Evolutionary conservation across 345 rosid species (phyloP).

Genomic region (Gossypium longicalyx): DNA sequence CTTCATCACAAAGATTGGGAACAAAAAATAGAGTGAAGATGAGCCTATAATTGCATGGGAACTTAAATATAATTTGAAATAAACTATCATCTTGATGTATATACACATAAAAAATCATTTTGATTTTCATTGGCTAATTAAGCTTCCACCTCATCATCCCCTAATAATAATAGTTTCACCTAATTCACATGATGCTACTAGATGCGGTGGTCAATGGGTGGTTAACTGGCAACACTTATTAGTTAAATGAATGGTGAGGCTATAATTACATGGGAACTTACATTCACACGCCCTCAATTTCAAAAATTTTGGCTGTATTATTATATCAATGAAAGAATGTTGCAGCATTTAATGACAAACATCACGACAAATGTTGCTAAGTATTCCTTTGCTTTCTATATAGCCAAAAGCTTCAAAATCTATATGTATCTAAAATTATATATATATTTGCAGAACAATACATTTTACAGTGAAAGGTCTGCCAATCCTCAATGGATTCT

Average conservation of each 20-base stretch:
- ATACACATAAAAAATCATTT: neutral
- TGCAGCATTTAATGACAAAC: conserved; percentile 52
- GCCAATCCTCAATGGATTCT: conserved; percentile 33
- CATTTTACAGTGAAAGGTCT: conserved; percentile 23
- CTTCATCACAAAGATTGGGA: too few species aligned
- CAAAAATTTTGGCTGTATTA: neutral
- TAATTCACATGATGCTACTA: neutral
- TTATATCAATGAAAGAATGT: conserved; percentile 40
- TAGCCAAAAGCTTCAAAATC: conserved; percentile 42
- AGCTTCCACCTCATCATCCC: conserved; percentile 1
- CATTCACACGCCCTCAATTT: conserved; percentile 5
- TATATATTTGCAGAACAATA: conserved; percentile 8
- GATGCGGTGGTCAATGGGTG: neutral
- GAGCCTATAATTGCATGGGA: too few species aligned
- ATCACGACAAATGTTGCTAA: conserved; percentile 45
- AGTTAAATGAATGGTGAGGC: neutral
- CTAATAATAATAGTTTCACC: neutral
- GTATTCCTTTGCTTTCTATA: conserved; percentile 27
- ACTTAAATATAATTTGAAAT: too few species aligned
- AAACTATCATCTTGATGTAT: too few species aligned
- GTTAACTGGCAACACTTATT: neutral
- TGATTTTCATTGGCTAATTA: neutral
- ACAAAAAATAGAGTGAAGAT: too few species aligned
- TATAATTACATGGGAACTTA: conserved; percentile 11
- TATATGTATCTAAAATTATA: conserved; percentile 19